Evolutionary conservation across 1,284 basidiomycete species (phyloP), one percentile per base, ranked within the genome.

Genomic region (Trichosporon sp.): DNA sequence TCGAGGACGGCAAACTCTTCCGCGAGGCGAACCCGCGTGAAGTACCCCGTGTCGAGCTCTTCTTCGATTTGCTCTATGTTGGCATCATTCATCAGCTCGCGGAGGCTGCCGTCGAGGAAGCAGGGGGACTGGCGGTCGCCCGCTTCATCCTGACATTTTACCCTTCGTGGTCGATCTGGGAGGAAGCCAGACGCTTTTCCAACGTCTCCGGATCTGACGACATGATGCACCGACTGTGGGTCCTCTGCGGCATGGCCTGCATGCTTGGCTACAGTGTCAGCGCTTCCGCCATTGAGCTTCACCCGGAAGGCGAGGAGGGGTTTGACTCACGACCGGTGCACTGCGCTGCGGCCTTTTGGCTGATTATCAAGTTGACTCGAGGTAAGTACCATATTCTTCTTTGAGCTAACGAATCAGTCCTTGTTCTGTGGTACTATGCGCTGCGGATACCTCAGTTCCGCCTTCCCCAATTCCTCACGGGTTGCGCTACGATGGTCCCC

Each of bases 31-130:
- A 61, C 0, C 58, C 68, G n/a, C 65, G 73, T 14, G 72, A 74
- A 44, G 61, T 71, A 3, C 68, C 72, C 3, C 77, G 65, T 58
- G 74, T 80, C 60, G 78, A 82, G 69, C 74, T 82, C 11, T 82
- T 82, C 71, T 80, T 81, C 61, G 81, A 82, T 63, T 69, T 82
- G 37, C 66, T 81, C 1, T 82, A 78, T 62, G 80, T 82, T 21
- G 80, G 77, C 10, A 77, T 82, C 40, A 77, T 79, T n/a, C 81
- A 81, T 65, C 76, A 80, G 57, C 73, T 81, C 19, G 75, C 77
- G 67, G 29, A 58, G 64, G 64, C n/a, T 8, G 40, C 46, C 27
- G 11, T 31, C 31, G 71, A 73, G 59, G 67, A 70, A 19, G 69
- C 73, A 0, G 60, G 64, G 6, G 71, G 71, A 4, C 46, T 62